Evolutionary conservation across 192 early-diverging fungal genomes (phyloP).

Genomic region (Linderina pennispora): DNA sequence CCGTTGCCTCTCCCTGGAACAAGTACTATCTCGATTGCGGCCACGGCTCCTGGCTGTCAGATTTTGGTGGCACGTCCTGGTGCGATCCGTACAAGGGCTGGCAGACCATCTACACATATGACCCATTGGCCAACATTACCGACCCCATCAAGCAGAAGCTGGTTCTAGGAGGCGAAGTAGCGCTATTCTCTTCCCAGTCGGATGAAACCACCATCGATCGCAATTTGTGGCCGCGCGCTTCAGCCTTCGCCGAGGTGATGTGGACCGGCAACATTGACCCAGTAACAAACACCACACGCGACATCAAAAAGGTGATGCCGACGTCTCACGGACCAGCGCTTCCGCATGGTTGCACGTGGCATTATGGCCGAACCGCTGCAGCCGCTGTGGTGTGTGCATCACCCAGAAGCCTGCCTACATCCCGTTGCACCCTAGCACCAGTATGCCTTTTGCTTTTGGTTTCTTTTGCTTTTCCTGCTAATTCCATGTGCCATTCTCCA

Average conservation of each 20-base stretch:
- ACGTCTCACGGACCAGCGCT: slow-evolving; percentile 64
- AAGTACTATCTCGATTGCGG: slow-evolving; percentile 73
- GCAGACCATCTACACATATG: slow-evolving; percentile 65
- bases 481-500: not conserved
- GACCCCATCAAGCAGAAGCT: slow-evolving; percentile 46
- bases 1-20: slow-evolving; percentile 53
- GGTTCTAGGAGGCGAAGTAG: slow-evolving; percentile 64
- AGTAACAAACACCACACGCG: slow-evolving; percentile 41
- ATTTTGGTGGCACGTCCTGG: slow-evolving; percentile 63
- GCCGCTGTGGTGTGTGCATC: slow-evolving; percentile 60
- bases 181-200: slow-evolving; percentile 66
- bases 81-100: slow-evolving; percentile 71
- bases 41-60: slow-evolving; percentile 65
- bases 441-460: too few species aligned
- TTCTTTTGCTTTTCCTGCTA: not conserved
- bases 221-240: slow-evolving; percentile 64
- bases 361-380: slow-evolving; percentile 62
- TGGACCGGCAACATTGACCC: slow-evolving; percentile 63
- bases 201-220: slow-evolving; percentile 52
- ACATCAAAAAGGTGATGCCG: slow-evolving; percentile 52
- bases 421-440: slow-evolving; percentile 4
- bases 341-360: slow-evolving; percentile 59
- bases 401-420: slow-evolving; percentile 42
- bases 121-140: slow-evolving; percentile 54
- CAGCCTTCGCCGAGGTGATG: slow-evolving; percentile 60